Conservation (phyloP, 305 asterid species). For the Stenogyne calaminthoides region DNA sequence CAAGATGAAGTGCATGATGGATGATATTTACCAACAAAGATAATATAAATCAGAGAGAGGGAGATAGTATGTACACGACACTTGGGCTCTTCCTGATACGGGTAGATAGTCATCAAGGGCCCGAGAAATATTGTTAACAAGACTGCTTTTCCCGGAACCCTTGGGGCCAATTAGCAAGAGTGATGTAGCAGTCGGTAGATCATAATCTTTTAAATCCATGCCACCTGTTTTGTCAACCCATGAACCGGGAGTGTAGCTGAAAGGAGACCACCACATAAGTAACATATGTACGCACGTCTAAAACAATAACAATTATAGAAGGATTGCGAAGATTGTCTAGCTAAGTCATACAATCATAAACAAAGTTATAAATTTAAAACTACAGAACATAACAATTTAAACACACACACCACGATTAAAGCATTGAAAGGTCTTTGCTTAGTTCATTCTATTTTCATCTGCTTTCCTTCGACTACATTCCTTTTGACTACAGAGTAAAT, state of each 20-base stretch:
- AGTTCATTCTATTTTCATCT: background rate
- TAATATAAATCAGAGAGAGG: background rate
- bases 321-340: background rate
- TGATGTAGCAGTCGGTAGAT: conserved; percentile 51
- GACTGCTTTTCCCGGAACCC: conserved; percentile 89
- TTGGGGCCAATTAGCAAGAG: conserved; percentile 69
- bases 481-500: background rate
- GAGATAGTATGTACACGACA: conserved; percentile 49
- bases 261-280: conserved; percentile 17
- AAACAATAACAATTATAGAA: background rate
- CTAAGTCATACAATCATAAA: background rate
- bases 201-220: conserved; percentile 28
- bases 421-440: background rate
- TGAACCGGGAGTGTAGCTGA: conserved; percentile 80
- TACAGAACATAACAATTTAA: background rate
- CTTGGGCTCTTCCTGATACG: conserved; percentile 77
- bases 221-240: conserved; percentile 56
- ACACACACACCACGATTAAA: too few relatives aligned
- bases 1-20: background rate
- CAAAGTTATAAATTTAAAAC: background rate
- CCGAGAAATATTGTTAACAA: conserved; percentile 65
- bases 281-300: too few relatives aligned
- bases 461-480: background rate
- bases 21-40: background rate
- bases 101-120: conserved; percentile 48